Evolutionary conservation across 352 stramenopile genomes (phyloP).

Genomic region (Phytophthora foliorum): DNA sequence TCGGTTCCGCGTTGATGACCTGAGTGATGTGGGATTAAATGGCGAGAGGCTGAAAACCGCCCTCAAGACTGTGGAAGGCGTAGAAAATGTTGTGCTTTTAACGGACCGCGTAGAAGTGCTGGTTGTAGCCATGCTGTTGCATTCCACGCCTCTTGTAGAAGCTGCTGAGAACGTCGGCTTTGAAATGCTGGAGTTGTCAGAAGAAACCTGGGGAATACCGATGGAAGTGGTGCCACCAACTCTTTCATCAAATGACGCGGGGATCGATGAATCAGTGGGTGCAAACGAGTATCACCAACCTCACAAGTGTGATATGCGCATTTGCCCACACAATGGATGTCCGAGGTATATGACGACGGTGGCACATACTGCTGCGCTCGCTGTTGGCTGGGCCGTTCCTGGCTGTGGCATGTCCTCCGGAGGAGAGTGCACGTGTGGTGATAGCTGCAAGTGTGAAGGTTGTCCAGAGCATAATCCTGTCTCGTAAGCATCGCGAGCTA

Average conservation of each 20-base stretch:
- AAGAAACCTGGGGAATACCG: conserved; percentile 53
- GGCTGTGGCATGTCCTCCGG: conserved; percentile 84
- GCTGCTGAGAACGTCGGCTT: conserved; percentile 49
- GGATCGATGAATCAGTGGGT: neutral
- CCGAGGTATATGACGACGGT: conserved; percentile 81
- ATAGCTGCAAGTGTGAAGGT: conserved; percentile 79
- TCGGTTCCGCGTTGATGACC: conserved; percentile 59
- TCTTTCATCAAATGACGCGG: conserved; percentile 19
- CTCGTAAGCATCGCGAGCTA: conserved; percentile 16
- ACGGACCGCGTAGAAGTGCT: conserved; percentile 69
- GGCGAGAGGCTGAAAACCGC: conserved; percentile 36
- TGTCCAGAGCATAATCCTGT: conserved; percentile 82
- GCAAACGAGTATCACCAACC: conserved; percentile 22
- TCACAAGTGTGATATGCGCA: conserved; percentile 72
- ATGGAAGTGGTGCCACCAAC: conserved; percentile 34
- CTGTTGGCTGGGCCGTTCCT: conserved; percentile 81
- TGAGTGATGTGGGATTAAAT: conserved; percentile 41
- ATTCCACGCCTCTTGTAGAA: conserved; percentile 50
- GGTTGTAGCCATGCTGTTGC: conserved; percentile 60
- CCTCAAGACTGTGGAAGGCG: conserved; percentile 59
- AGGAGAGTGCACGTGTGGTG: conserved; percentile 82
- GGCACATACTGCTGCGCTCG: conserved; percentile 80
- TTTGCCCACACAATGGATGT: conserved; percentile 76
- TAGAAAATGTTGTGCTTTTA: conserved; percentile 70
- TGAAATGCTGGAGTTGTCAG: conserved; percentile 63